These are phyloP conservation scores for Chlorella sorokiniana DNA, from an alignment of 139 green algal species.

Conservation along the genomic window DNA sequence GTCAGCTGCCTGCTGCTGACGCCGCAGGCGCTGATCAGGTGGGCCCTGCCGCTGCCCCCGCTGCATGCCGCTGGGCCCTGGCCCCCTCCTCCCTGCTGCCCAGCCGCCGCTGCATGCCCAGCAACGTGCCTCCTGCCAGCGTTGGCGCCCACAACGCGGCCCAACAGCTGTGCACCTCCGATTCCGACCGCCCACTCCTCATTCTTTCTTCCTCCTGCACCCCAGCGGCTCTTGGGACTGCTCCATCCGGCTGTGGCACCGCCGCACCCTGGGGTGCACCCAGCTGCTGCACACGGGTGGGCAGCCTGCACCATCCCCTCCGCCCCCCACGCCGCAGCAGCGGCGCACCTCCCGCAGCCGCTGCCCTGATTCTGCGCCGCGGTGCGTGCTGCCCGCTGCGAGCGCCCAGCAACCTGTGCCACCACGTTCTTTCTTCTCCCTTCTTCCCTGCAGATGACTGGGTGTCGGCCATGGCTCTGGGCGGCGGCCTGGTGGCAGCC, in stretches of 20 bases:
- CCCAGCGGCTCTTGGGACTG: constrained; percentile 64
- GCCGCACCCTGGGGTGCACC: neutral
- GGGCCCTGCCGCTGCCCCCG: constrained; percentile 35
- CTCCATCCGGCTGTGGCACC: constrained; percentile 58
- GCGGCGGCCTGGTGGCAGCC: neutral
- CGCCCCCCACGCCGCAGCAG: no score
- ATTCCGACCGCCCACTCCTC: neutral
- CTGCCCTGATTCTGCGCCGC: neutral
- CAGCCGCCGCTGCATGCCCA: no score
- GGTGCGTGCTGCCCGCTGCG: no score
- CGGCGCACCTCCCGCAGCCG: no score
- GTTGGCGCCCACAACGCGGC: no score
- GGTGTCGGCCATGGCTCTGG: constrained; percentile 53
- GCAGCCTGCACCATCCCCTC: neutral
- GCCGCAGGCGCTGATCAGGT: constrained; percentile 35
- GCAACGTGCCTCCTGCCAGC: no score
- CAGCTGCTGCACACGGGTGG: constrained; percentile 42
- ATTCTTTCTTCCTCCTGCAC: neutral
- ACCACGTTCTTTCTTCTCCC: no score
- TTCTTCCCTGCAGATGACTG: constrained; percentile 54
- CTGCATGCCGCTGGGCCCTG: neutral
- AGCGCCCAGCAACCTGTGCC: neutral
- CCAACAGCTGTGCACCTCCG: neutral
- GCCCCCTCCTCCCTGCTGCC: no score
- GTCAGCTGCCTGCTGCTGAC: constrained; percentile 58